Evolutionary conservation across 2,329 filamentous ascomycete species (phyloP), one percentile per base, ranked within the genome.

Genomic region (Fusarium temperatum): DNA sequence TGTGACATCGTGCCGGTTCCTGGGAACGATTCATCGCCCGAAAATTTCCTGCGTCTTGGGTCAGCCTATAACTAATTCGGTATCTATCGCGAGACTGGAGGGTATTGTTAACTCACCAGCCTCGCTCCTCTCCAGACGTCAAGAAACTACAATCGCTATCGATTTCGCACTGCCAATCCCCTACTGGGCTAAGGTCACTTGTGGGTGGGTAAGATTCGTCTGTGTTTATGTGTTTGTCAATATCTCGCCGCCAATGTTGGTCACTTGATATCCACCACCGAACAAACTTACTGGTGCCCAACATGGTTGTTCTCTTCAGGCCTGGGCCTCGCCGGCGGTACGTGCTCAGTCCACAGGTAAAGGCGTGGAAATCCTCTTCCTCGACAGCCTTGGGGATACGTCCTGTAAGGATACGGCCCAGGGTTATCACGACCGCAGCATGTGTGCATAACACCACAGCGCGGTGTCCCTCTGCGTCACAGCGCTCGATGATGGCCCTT

Each of bases 81-180:
- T 68, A 62, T 63, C 56, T 28, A 35, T 53, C n/a, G 36, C 28
- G 35, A 59, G 63, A 76, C 45, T 66, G 54, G 47, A 58, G 30
- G 47, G 44, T 32, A 61, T 70, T 45, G 45, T 39, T 44, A 62
- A 86, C 88, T 81, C 78, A 96, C 95, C 96, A 98, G 80, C 95
- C 95, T 84, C 95, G 88, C 83, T 98, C 96, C 77, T 93, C 92
- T 13, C 96, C 96, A 62, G 89, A 88, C 61, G 87, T 90, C 75
- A 98, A 85, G 82, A 96, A 97, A 68, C 89, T 91, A 79, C 95
- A 98, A 81, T 98, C 94, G 22, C 94, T 94, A 83, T 98, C 96
- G 60, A 89, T 80, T 68, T 90, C 88, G 79, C 94, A 95, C 45
- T 90, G 87, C 96, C 96, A 99, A 35, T 92, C 92, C 42, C 94